A percentile compares a stretch with the other conserved stretches of the same genome.
Conservation (phyloP, 2,329 filamentous ascomycete species). For the Microdochium trichocladiopsis region DNA sequence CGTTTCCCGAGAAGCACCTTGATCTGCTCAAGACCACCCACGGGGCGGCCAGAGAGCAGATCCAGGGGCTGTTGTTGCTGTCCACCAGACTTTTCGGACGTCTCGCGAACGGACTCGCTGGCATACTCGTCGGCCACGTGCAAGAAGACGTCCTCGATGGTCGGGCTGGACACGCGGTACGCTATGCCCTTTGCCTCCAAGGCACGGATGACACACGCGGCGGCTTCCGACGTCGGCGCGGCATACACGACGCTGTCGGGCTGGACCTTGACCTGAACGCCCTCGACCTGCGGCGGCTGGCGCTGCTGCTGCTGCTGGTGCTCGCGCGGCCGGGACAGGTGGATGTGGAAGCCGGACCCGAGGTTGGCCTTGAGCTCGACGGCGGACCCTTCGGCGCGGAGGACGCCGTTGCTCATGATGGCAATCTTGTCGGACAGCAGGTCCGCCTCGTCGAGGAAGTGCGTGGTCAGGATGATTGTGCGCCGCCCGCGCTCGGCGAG, state of each 20-base stretch:
- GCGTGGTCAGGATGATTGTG: constrained; percentile 83
- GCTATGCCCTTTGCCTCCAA: constrained; percentile 61
- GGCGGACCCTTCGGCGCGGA: constrained; percentile 77
- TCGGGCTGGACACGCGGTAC: constrained; percentile 85
- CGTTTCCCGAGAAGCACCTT: constrained; percentile 73
- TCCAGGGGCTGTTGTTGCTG: constrained; percentile 33
- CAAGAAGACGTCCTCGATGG: constrained; percentile 88
- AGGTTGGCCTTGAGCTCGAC: constrained; percentile 77
- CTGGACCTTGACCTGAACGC: constrained; percentile 47
- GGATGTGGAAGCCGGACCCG: constrained; percentile 79
- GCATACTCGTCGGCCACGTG: constrained; percentile 75
- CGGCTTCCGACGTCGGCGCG: constrained; percentile 61
- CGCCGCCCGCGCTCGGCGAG: constrained; percentile 74
- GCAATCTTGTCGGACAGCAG: constrained; percentile 83
- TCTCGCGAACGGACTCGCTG: constrained; percentile 31
- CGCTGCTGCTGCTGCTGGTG: constrained; percentile 34
- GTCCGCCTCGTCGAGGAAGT: constrained; percentile 91
- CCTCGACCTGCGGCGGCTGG: constrained; percentile 43
- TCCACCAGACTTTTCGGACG: too few species aligned
- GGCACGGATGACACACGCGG: constrained; percentile 61
- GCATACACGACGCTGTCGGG: constrained; percentile 70
- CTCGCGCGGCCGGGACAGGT: constrained; percentile 53
- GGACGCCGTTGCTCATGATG: constrained; percentile 75
- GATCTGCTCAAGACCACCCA: constrained; percentile 64
- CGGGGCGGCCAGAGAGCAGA: constrained; percentile 61